These are phyloP conservation scores for Talaromyces funiculosus DNA, from an alignment of 2,329 filamentous ascomycete genomes.

Conservation along the genomic window DNA sequence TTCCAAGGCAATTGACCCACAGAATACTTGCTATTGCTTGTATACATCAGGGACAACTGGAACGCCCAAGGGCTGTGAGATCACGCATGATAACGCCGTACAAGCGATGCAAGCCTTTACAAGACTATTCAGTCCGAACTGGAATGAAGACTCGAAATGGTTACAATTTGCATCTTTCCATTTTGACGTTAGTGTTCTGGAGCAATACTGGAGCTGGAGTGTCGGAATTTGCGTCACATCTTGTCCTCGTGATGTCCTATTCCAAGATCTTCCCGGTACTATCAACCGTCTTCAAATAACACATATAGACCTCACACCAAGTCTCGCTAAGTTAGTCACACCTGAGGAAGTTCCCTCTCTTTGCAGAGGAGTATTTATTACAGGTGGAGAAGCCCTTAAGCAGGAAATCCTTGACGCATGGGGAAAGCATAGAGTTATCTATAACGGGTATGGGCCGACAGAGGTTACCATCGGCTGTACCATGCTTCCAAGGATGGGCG, in stretches of 20 bases:
- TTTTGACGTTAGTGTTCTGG: constrained; percentile 87
- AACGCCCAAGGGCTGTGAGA: constrained; percentile 78
- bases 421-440: constrained; percentile 74
- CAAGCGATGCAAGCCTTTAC: constrained; percentile 87
- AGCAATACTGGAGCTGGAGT: constrained; percentile 95
- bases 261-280: constrained; percentile 71
- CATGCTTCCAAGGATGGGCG: constrained; percentile 75
- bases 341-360: constrained; percentile 76
- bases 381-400: constrained; percentile 79
- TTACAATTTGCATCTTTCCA: constrained; percentile 92
- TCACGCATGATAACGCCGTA: constrained; percentile 82
- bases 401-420: constrained; percentile 84
- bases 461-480: constrained; percentile 91
- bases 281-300: constrained; percentile 72
- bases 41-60: constrained; percentile 87
- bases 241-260: constrained; percentile 74
- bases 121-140: constrained; percentile 67
- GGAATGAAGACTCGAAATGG: constrained; percentile 70
- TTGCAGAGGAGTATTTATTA: constrained; percentile 82
- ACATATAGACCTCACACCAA: constrained; percentile 87
- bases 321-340: constrained; percentile 69
- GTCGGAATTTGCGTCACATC: constrained; percentile 80
- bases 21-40: constrained; percentile 70
- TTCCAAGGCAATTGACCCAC: constrained; percentile 34
- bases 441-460: constrained; percentile 89